Evolutionary conservation across 805 yeast species (phyloP), one percentile per base, ranked within the genome.

Genomic region (Candida sakaeoensis): DNA sequence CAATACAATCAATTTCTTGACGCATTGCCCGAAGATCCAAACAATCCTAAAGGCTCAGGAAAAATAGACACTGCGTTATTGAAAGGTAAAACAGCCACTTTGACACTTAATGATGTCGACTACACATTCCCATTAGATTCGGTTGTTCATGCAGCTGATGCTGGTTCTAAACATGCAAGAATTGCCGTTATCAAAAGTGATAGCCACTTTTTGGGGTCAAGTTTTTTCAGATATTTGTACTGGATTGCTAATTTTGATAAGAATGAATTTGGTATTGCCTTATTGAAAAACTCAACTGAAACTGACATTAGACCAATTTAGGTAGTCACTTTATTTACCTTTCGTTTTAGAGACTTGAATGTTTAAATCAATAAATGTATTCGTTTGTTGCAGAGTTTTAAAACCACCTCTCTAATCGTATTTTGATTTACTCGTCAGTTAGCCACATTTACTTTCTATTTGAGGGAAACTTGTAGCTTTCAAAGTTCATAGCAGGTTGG

Each of bases 1-100:
- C 23, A 9, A 10, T 34, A 34, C 17, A 17, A 23, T 4, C 18
- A 34, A 22, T 34, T 23, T 23, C 8, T 23, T 15, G 30, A 23
- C n/a, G 5, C 18, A 23, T 25, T 34, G n/a, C 37, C 37, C 4
- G 13, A 23, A 6, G 37, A 34, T 34, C 30, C 37, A 24, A 23
- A 23, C 3, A 34, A 34, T 25, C 13, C 8, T 3, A 33, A 10
- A 21, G 36, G 17, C 8, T 19, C 17, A 6, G 36, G 36, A 5
- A 19, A n/a, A 4, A 15, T 34, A 9, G 22, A 15, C 15, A 12
- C 28, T 25, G 12, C 15, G 5, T 25, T 34, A 15, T 14, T 17
- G 6, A 30, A 25, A 34, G 37, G 37, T 16, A 23, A 25, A 16
- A 34, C 29, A 5, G 6, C 25, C 17, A 13, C 6, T 8, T 34